Conservation (phyloP, 306 rosid genomes). For the Canavalia ensiformis region DNA sequence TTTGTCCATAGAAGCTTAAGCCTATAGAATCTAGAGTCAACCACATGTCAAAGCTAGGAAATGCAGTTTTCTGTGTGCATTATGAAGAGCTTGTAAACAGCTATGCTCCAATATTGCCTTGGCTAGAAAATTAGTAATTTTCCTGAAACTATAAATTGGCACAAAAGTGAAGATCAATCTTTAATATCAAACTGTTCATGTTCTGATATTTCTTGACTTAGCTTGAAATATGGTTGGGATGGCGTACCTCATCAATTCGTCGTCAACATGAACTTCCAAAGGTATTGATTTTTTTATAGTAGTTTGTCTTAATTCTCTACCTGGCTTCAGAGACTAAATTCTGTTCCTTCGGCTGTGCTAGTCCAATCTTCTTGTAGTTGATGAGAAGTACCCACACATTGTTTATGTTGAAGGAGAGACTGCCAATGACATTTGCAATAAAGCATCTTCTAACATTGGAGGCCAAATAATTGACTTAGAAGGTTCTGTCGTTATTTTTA, state of each 20-base stretch:
- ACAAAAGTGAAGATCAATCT: constrained; percentile 28
- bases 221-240: constrained; percentile 92
- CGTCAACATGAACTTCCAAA: constrained; percentile 95
- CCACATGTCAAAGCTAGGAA: constrained; percentile 17
- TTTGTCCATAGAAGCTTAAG: constrained; percentile 16
- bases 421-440: constrained; percentile 39
- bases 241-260: constrained; percentile 98
- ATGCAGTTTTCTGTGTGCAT: constrained; percentile 33
- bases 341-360: constrained; percentile 51
- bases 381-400: constrained; percentile 84
- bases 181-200: constrained; percentile 17
- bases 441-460: constrained; percentile 41
- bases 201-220: constrained; percentile 63
- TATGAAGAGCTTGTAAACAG: constrained; percentile 10
- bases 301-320: constrained; percentile 26
- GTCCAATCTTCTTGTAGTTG: constrained; percentile 74
- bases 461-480: constrained; percentile 39
- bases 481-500: not conserved
- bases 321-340: constrained; percentile 40
- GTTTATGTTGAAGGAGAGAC: constrained; percentile 66
- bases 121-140: constrained; percentile 41
- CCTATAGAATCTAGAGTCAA: constrained; percentile 30
- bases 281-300: constrained; percentile 56
- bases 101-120: not conserved
- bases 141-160: constrained; percentile 31